phyloP scores from a whole-genome alignment of 305 asterid genomes.

The Solanum aculeatissimum region DNA sequence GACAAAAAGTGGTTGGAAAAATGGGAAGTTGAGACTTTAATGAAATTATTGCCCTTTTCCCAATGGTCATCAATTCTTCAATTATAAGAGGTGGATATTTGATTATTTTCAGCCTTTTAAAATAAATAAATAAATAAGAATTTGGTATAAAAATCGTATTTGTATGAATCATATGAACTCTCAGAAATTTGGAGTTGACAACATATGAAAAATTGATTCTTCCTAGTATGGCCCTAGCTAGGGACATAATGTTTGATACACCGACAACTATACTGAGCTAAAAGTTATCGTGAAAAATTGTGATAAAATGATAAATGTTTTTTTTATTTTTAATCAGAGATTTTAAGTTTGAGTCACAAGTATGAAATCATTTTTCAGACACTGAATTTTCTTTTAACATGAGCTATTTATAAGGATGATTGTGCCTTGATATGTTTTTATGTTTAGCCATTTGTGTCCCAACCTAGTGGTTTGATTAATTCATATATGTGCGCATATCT shows the following conservation, averaged over 20 bases:
- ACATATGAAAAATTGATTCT: neutral
- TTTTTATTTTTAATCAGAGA: neutral
- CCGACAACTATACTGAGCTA: neutral
- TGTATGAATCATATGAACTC: neutral
- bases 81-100: neutral
- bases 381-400: no score
- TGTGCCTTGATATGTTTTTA: neutral
- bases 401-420: no score
- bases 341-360: neutral
- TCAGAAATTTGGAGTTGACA: neutral
- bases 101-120: no score
- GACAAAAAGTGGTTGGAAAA: neutral
- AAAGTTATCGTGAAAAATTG: fast-evolving
- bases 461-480: neutral
- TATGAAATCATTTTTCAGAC: neutral
- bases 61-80: neutral
- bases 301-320: neutral
- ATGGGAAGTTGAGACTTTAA: neutral
- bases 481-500: neutral
- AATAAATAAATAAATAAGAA: no score
- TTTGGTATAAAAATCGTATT: no score
- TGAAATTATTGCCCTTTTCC: neutral
- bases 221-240: neutral
- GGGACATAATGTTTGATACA: neutral
- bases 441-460: neutral